Percentiles rank a stretch among this genome's conserved stretches.
These are phyloP conservation scores for Cynara cardunculus DNA, from an alignment of 129 eudicot genomes.

Conservation along the genomic window DNA sequence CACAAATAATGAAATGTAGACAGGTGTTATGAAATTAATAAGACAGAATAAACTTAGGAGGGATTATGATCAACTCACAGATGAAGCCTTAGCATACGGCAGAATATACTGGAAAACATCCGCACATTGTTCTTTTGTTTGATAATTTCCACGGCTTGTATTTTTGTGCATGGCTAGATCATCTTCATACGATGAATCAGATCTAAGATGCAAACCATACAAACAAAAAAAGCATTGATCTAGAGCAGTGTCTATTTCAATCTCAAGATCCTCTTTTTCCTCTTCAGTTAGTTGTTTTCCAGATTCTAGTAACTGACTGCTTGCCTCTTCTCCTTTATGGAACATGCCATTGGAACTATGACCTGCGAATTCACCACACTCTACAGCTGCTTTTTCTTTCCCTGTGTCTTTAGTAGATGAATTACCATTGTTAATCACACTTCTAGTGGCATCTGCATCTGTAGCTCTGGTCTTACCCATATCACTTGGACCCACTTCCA, in stretches of 20 bases:
- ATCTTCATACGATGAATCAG: slow-evolving; percentile 84
- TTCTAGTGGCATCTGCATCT: slow-evolving; percentile 26
- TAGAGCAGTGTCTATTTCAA: slow-evolving; percentile 72
- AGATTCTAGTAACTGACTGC: slow-evolving; percentile 27
- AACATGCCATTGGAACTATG: slow-evolving; percentile 12
- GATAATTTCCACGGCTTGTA: slow-evolving; percentile 92
- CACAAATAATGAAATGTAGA: not conserved
- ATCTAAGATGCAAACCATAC: slow-evolving; percentile 89
- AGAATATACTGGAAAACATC: slow-evolving; percentile 93
- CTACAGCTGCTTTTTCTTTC: slow-evolving; percentile 14
- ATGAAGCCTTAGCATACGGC: slow-evolving; percentile 93
- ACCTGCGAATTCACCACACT: slow-evolving; percentile 16
- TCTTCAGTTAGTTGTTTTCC: slow-evolving; percentile 67
- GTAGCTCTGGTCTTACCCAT: slow-evolving; percentile 14
- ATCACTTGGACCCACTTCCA: slow-evolving; percentile 19
- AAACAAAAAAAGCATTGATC: slow-evolving; percentile 95
- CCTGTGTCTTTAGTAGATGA: slow-evolving; percentile 25
- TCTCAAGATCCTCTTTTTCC: slow-evolving; percentile 93
- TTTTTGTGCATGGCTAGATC: slow-evolving; percentile 76
- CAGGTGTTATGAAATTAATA: not conserved
- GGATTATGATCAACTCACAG: slow-evolving; percentile 49
- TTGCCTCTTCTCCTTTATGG: slow-evolving; percentile 29
- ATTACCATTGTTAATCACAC: slow-evolving; percentile 24
- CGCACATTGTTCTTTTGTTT: slow-evolving; percentile 98
- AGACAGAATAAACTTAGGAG: not conserved